Conservation (phyloP, 2,329 filamentous ascomycete species). For the Pezicula carpinea region DNA sequence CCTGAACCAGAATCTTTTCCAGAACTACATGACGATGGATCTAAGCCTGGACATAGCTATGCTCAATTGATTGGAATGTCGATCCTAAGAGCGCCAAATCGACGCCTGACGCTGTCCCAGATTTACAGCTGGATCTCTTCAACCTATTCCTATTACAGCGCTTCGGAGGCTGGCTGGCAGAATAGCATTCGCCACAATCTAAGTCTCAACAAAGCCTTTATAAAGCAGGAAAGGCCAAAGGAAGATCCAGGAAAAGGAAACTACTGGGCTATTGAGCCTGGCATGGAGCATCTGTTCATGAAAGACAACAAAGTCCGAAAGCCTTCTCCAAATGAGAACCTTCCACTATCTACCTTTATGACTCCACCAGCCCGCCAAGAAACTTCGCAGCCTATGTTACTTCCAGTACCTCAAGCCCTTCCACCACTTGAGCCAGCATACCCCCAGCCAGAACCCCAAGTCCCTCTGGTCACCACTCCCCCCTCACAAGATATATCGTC, state of each 20-base stretch:
- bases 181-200: slow-evolving; percentile 99
- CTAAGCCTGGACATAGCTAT: slow-evolving; percentile 89
- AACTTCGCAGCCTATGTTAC: slow-evolving; percentile 15
- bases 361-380: slow-evolving; percentile 13
- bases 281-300: slow-evolving; percentile 83
- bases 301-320: slow-evolving; percentile 75
- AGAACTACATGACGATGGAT: slow-evolving; percentile 74
- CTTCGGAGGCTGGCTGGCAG: slow-evolving; percentile 87
- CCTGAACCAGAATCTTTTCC: slow-evolving; percentile 60
- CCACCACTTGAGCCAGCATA: slow-evolving; percentile 17
- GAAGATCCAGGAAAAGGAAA: slow-evolving; percentile 97
- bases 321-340: slow-evolving; percentile 49
- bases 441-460: slow-evolving; percentile 15
- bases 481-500: slow-evolving; percentile 56
- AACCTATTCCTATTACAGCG: slow-evolving; percentile 82
- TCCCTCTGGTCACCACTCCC: slow-evolving; percentile 11
- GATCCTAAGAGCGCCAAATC: slow-evolving; percentile 78
- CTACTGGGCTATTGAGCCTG: slow-evolving; percentile 92
- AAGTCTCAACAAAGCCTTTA: slow-evolving; percentile 92
- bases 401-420: slow-evolving; percentile 19
- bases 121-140: slow-evolving; percentile 99
- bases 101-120: slow-evolving; percentile 82
- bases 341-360: slow-evolving; percentile 20
- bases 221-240: slow-evolving; percentile 93
- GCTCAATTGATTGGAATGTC: slow-evolving; percentile 95